These are phyloP conservation scores for Neurospora sp. DNA, from an alignment of 495 filamentous ascomycete species.

Conservation along the genomic window DNA sequence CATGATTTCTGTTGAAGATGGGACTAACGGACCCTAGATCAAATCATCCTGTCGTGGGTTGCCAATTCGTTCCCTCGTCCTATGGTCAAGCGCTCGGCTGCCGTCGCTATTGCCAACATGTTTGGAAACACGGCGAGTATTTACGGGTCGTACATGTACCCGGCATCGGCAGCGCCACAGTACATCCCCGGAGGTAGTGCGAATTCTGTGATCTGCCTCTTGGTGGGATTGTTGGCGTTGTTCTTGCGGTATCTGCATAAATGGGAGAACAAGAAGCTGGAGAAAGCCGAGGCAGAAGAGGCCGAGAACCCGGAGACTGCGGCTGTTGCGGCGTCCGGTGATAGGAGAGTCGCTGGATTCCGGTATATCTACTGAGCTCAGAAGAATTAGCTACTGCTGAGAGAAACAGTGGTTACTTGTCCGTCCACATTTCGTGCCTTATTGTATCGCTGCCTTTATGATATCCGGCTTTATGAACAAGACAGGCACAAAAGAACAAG, in stretches of 20 bases:
- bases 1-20: neutral
- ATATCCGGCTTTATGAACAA: neutral
- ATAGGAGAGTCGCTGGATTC: constrained; percentile 9
- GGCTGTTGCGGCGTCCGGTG: neutral
- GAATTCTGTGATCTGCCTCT: constrained; percentile 38
- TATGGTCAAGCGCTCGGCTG: constrained; percentile 41
- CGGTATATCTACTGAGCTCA: constrained; percentile 9
- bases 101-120: constrained; percentile 46
- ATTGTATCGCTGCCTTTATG: neutral
- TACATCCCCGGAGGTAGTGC: constrained; percentile 35
- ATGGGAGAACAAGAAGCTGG: constrained; percentile 41
- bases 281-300: constrained; percentile 24
- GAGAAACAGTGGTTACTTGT: neutral
- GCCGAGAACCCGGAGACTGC: constrained; percentile 8
- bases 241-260: constrained; percentile 32
- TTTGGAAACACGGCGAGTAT: constrained; percentile 44
- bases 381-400: neutral
- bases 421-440: accelerated
- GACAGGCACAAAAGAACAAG: too few relatives aligned
- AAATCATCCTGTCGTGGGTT: constrained; percentile 44
- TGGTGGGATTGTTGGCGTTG: constrained; percentile 32
- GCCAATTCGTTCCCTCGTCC: constrained; percentile 44
- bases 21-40: constrained; percentile 10
- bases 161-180: constrained; percentile 36
- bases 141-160: constrained; percentile 49